These are phyloP conservation scores for Nigrospora oryzae DNA, from an alignment of 2,329 filamentous ascomycete species.

Conservation along the genomic window DNA sequence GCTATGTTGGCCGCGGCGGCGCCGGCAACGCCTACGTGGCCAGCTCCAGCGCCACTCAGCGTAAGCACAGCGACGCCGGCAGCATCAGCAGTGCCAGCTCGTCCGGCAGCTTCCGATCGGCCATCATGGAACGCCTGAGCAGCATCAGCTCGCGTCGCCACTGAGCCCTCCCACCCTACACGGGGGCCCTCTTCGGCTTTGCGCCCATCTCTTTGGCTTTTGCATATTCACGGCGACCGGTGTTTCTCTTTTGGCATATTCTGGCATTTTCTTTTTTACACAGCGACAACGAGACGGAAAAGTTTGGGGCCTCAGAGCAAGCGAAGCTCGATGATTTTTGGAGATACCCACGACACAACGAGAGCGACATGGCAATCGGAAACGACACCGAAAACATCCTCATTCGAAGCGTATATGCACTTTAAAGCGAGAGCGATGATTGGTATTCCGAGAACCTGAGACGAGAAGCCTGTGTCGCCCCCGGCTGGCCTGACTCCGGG, in stretches of 20 bases:
- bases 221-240: constrained; percentile 2
- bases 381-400: not conserved
- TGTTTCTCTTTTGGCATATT: constrained; percentile 1
- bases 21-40: constrained; percentile 45
- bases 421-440: not conserved
- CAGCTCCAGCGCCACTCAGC: constrained; percentile 1
- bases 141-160: constrained; percentile 22
- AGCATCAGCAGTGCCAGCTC: constrained; percentile 19
- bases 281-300: constrained; percentile 1
- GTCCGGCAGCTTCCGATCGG: constrained; percentile 16
- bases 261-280: not conserved
- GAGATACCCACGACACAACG: constrained; percentile 6
- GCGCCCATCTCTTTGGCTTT: not conserved
- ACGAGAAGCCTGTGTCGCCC: constrained; percentile 1
- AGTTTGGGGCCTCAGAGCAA: constrained; percentile 24
- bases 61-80: constrained; percentile 21
- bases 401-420: not conserved
- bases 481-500: constrained; percentile 19
- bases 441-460: not conserved
- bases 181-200: not conserved
- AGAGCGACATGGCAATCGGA: not conserved
- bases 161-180: constrained; percentile 4
- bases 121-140: constrained; percentile 32
- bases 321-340: constrained; percentile 11
- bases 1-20: constrained; percentile 56